Evolutionary conservation across 176 grass and related monocot genomes (phyloP).

Genomic region (Hsuehochloa calcarea): DNA sequence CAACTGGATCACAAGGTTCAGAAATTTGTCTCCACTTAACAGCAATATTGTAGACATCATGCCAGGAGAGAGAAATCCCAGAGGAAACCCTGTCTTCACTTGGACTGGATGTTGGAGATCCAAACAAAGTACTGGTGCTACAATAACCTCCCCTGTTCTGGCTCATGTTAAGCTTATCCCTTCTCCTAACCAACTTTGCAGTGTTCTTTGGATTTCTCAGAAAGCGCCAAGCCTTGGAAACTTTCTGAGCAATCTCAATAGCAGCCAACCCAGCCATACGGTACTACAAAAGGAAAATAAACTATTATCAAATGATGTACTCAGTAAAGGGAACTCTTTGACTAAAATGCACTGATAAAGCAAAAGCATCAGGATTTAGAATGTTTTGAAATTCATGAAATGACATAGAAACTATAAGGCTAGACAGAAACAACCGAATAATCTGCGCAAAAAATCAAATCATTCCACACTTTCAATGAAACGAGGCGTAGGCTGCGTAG

Average conservation of each 20-base stretch:
- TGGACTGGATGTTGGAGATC: constrained; percentile 52
- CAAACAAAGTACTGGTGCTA: constrained; percentile 68
- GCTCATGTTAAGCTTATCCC: constrained; percentile 77
- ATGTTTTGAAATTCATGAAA: neutral
- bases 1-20: constrained; percentile 98
- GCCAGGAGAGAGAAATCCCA: constrained; percentile 71
- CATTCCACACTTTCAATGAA: neutral
- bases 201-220: constrained; percentile 76
- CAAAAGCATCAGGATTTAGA: neutral
- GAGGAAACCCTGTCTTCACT: constrained; percentile 73
- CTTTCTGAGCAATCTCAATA: constrained; percentile 98
- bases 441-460: constrained; percentile 1
- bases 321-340: neutral
- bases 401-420: constrained; percentile 11
- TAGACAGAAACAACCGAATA: constrained; percentile 18
- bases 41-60: constrained; percentile 89
- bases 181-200: constrained; percentile 68
- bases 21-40: constrained; percentile 97
- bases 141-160: constrained; percentile 81
- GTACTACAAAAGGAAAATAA: constrained; percentile 56
- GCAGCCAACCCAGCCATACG: constrained; percentile 94
- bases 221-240: constrained; percentile 88
- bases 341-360: neutral
- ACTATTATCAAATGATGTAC: neutral
- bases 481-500: neutral